Evolutionary conservation across 352 stramenopile genomes (phyloP).

Genomic region (Phytophthora pini): DNA sequence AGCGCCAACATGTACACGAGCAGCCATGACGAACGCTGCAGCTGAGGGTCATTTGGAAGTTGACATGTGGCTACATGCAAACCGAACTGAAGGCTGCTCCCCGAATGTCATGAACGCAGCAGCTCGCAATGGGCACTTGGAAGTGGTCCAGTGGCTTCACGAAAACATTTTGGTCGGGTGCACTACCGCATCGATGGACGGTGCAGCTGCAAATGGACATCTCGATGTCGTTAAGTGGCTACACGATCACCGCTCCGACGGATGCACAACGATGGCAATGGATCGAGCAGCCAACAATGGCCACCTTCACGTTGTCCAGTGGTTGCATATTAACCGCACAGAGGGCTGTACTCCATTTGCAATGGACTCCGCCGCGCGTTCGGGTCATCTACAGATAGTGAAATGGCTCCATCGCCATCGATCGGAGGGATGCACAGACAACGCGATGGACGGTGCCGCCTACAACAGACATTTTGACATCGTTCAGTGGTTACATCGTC

Average conservation of each 20-base stretch:
- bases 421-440: background rate
- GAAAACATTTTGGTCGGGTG: conserved; percentile 5
- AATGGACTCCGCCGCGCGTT: conserved; percentile 3
- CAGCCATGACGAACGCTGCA: conserved; percentile 7
- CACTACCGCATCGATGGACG: conserved; percentile 8
- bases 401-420: background rate
- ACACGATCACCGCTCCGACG: background rate
- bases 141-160: conserved; percentile 1
- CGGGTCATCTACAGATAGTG: conserved; percentile 3
- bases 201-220: conserved; percentile 2
- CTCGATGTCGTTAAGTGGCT: conserved; percentile 17
- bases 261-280: conserved; percentile 8
- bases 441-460: conserved; percentile 1
- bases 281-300: conserved; percentile 1
- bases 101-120: conserved; percentile 3
- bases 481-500: conserved; percentile 1
- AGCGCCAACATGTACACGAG: conserved; percentile 5
- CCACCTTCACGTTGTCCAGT: conserved; percentile 6
- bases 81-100: conserved; percentile 1
- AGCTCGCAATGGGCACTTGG: conserved; percentile 4
- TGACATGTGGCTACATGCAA: conserved; percentile 11
- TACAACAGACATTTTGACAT: conserved; percentile 10
- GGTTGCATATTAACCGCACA: conserved; percentile 1
- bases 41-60: conserved; percentile 6
- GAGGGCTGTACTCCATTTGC: conserved; percentile 1